A percentile compares a stretch with the other conserved stretches of the same genome.
Evolutionary conservation across 352 stramenopile species (phyloP).

Genomic region (Pythium brachiatum): DNA sequence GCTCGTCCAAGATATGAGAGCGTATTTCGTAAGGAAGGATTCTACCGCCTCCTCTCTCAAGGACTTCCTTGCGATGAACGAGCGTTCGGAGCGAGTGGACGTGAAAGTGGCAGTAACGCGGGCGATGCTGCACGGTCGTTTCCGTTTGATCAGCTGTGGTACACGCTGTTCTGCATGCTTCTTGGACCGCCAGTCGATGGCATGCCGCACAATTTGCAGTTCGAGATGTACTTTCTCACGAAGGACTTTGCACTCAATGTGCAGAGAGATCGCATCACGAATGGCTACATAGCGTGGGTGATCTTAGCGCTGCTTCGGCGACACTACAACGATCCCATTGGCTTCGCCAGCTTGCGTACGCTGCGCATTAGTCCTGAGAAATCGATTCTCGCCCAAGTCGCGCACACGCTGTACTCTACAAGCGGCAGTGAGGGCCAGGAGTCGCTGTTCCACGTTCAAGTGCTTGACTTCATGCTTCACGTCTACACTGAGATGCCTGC

Average conservation of each 20-base stretch:
- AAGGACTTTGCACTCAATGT: conserved; percentile 78
- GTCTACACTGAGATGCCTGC: conserved; percentile 23
- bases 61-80: conserved; percentile 48
- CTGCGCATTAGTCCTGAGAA: conserved; percentile 20
- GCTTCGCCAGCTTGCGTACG: conserved; percentile 23
- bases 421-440: not conserved
- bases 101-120: not conserved
- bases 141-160: conserved; percentile 72
- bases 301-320: conserved; percentile 55
- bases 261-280: conserved; percentile 46
- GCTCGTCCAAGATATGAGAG: conserved; percentile 45
- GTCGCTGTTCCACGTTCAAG: conserved; percentile 34
- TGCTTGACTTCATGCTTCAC: conserved; percentile 60
- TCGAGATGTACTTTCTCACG: conserved; percentile 58
- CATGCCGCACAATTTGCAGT: conserved; percentile 52
- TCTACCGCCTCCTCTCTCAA: conserved; percentile 62
- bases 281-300: conserved; percentile 47
- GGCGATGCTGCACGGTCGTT: conserved; percentile 25
- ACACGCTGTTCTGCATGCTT: conserved; percentile 60
- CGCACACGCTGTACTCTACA: conserved; percentile 16
- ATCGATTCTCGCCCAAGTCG: conserved; percentile 22
- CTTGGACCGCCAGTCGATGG: conserved; percentile 63
- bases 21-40: conserved; percentile 64
- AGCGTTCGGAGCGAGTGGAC: conserved; percentile 16
- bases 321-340: conserved; percentile 49